Evolutionary conservation across 306 rosid genomes (phyloP).

Genomic region (Calophaca sinica): DNA sequence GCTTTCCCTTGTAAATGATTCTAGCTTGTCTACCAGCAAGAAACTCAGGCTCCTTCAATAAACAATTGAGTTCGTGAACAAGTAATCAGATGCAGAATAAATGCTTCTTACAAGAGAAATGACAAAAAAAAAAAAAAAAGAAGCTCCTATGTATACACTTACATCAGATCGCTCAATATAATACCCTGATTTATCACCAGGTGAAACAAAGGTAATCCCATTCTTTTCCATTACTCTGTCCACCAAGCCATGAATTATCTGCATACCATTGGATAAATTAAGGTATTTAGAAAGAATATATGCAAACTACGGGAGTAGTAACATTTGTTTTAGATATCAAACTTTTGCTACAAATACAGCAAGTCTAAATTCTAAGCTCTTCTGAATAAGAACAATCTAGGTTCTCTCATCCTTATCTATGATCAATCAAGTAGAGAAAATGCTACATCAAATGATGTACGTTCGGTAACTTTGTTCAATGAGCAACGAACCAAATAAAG

Average conservation of each 20-base stretch:
- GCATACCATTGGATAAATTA: conserved; percentile 44
- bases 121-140: conserved; percentile 14
- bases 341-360: neutral
- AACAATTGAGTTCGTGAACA: conserved; percentile 29
- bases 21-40: conserved; percentile 85
- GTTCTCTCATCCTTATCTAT: neutral
- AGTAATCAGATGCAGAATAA: conserved; percentile 24
- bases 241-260: conserved; percentile 95
- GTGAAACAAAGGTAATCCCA: conserved; percentile 72
- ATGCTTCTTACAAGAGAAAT: neutral
- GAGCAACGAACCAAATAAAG: conserved; percentile 37
- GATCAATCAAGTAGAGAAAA: neutral
- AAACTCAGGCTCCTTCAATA: conserved; percentile 87
- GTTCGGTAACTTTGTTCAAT: conserved; percentile 29
- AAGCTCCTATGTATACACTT: conserved; percentile 47
- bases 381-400: neutral
- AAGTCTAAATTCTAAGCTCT: neutral
- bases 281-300: conserved; percentile 18
- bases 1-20: conserved; percentile 69
- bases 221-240: conserved; percentile 85
- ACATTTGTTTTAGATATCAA: conserved; percentile 31
- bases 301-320: conserved; percentile 7
- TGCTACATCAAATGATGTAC: neutral
- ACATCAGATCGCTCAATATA: conserved; percentile 72
- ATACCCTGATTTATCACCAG: conserved; percentile 67